Base-by-base conservation (phyloP, 345 rosid species). In the Melaleuca quinquenervia region DNA sequence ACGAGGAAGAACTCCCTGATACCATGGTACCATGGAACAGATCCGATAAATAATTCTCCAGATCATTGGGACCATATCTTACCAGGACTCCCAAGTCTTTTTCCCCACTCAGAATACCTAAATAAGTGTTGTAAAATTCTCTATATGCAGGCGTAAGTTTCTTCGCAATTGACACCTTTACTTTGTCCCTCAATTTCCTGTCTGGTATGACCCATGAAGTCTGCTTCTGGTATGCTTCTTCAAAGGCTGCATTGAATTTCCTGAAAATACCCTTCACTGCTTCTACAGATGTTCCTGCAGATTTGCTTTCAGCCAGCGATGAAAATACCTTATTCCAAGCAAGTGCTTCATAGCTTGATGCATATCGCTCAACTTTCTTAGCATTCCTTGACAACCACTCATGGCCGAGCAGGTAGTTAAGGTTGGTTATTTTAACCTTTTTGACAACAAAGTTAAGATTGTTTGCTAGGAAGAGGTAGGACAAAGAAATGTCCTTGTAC, bases 391-490 rank as follows among this genome's bases (percentile, higher is more conserved):
- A 64, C 80, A 94, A n/a, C 99, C 99, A 97, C 60, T 93, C 93
- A 9, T 92, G 94, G 45, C 99, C 97, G 21, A 96, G 94, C 86
- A 94, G 90, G 62, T 90, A 27, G 83, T 87, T 91, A 49, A 97
- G 91, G 82, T 86, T 88, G 82, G 93, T 89, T 82, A 92, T 88
- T 22, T 85, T 84, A 49, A 95, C 98, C 27, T 89, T 95, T 52
- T 88, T 88, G 1, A 93, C 86, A 62, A 96, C 90, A 90, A 89
- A 93, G 54, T 93, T 92, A 52, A 96, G 95, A 82, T 97, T 97
- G 91, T 94, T 97, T 15, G 98, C 96, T 11, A 95, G 91, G 92
- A 95, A 97, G 84, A 97, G 93, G 85, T 97, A 95, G 0, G 97
- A 92, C 75, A 94, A 86, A 7, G 99, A 87, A 32, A 89, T 92